phyloP scores from a whole-genome alignment of 2,329 filamentous ascomycete species.

The Colletotrichum sp. region DNA sequence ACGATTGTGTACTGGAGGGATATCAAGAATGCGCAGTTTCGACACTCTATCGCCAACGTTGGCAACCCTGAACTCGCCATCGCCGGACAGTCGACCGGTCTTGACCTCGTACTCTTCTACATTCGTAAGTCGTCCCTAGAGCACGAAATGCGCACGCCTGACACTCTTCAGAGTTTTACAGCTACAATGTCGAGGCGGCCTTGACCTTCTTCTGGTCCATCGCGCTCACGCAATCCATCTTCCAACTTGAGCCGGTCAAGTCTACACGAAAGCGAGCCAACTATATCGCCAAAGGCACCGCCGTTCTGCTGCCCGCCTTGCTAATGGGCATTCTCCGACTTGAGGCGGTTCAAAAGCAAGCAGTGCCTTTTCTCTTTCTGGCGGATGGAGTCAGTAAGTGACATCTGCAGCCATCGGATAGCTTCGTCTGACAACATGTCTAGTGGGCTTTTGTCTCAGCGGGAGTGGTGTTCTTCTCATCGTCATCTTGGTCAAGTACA shows the following conservation, averaged over 20 bases:
- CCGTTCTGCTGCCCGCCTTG: constrained; percentile 39
- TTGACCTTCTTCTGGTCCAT: constrained; percentile 51
- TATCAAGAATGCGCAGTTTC: constrained; percentile 43
- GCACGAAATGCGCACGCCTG: not conserved
- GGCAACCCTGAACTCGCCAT: constrained; percentile 47
- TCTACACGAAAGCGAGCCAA: constrained; percentile 28
- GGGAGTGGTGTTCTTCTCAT: constrained; percentile 40
- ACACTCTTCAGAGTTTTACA: constrained; percentile 48
- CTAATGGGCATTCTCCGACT: constrained; percentile 37
- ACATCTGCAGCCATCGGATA: not conserved
- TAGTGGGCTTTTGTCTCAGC: constrained; percentile 45
- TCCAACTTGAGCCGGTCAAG: constrained; percentile 33
- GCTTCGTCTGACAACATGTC: not conserved
- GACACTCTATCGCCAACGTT: constrained; percentile 36
- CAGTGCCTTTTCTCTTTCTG: constrained; percentile 35
- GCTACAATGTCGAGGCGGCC: constrained; percentile 54
- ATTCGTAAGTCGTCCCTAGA: constrained; percentile 43
- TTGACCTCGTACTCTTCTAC: constrained; percentile 50
- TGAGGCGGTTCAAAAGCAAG: constrained; percentile 29
- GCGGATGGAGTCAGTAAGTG: constrained; percentile 42
- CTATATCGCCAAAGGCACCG: constrained; percentile 35
- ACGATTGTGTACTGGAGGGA: constrained; percentile 43
- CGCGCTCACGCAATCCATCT: constrained; percentile 39
- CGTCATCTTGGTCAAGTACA: constrained; percentile 44
- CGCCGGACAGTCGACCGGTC: constrained; percentile 42